Conservation (phyloP, 345 rosid genomes). For the Linum usitatissimum region DNA sequence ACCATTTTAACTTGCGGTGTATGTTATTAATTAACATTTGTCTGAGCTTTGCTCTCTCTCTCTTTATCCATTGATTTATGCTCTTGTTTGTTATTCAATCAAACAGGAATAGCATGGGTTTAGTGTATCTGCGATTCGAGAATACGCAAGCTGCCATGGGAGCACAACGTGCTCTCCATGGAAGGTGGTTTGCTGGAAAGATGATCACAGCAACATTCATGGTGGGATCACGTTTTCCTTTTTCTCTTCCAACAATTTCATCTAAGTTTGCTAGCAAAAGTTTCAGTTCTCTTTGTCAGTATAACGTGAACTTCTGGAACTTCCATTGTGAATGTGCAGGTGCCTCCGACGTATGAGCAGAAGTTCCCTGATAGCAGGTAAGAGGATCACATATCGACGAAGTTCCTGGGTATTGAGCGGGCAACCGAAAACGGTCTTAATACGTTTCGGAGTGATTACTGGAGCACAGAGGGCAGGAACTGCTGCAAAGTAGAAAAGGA, state of each 20-base stretch:
- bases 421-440: no score
- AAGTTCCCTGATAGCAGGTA: constrained; percentile 50
- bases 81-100: neutral
- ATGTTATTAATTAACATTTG: neutral
- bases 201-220: constrained; percentile 91
- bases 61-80: neutral
- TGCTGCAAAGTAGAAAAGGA: no score
- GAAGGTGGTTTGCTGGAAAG: constrained; percentile 98
- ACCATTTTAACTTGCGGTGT: neutral
- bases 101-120: constrained; percentile 72
- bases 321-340: constrained; percentile 21
- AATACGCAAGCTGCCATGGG: constrained; percentile 43
- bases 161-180: constrained; percentile 86
- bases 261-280: no score
- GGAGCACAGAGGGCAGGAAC: neutral
- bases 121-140: constrained; percentile 74
- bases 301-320: neutral
- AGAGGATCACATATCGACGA: neutral
- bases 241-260: neutral
- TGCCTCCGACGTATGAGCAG: constrained; percentile 43
- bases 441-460: constrained; percentile 3
- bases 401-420: neutral
- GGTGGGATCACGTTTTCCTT: constrained; percentile 22
- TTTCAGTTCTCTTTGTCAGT: neutral
- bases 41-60: neutral